Base-by-base conservation (phyloP, 1,284 basidiomycete species). In the Ceratobasidium sp. region DNA sequence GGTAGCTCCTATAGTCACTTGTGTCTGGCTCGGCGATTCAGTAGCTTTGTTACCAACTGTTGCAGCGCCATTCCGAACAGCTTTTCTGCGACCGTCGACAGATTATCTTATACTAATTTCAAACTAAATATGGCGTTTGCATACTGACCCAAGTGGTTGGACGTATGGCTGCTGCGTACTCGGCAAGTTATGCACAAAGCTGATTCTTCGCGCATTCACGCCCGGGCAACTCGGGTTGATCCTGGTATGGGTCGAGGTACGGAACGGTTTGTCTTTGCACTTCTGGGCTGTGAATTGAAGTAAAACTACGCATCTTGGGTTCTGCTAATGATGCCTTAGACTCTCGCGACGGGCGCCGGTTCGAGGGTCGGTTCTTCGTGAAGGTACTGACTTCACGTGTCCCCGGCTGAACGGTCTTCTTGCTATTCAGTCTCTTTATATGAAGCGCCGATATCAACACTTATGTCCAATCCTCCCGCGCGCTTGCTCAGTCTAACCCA, bases 301-400 rank as follows among this genome's bases (percentile, higher is more conserved):
- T 22, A 2, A 43, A 41, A 14, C 16, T 8, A 11, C 48, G 2
- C 13, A 31, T 4, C 2, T 19, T 1, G 46, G 11, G 3, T 51
- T 54, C 37, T 54, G 31, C 65, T 37, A 8, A 16, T 39, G 51
- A 27, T 68, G 9, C 41, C 13, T 48, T 58, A 69, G 66, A 68
- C 74, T 43, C 74, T 68, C 24, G 59, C 59, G n/a, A 61, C 58
- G 16, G 74, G 74, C 22, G 59, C 74, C n/a, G 68, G 69, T 24
- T 75, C 74, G 49, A 31, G 53, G 8, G 66, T 58, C 74, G 14
- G 59, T 75, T 39, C 63, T 75, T 29, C 74, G 73, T 43, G 74
- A 75, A 46, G 71, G 51, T 11, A 62, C 66, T 29, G 68, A 75
- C 68, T 75, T 76, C 31, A 76, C 72, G 61, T 37, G 63, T 66